phyloP scores from a whole-genome alignment of 192 early-diverging fungal species.

The Backusella luteola region DNA sequence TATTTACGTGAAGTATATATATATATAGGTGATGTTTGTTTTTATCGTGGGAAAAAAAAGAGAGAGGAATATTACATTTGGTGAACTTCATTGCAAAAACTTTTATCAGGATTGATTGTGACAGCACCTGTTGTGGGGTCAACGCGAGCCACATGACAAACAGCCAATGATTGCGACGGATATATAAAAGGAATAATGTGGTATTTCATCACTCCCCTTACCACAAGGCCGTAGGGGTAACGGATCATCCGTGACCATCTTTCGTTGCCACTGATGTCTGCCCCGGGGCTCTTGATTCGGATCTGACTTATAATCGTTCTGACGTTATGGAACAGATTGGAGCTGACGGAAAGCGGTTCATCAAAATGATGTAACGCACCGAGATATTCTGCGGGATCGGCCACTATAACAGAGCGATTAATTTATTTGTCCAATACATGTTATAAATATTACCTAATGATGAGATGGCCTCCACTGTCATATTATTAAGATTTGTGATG shows the following conservation, averaged over 20 bases:
- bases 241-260: slow-evolving; percentile 39
- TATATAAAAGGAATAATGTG: slow-evolving; percentile 10
- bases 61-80: neutral
- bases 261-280: slow-evolving; percentile 35
- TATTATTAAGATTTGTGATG: neutral
- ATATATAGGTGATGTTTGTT: neutral
- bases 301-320: slow-evolving; percentile 21
- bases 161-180: slow-evolving; percentile 13
- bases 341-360: slow-evolving; percentile 22
- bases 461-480: neutral
- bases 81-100: slow-evolving; percentile 12
- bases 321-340: slow-evolving; percentile 2
- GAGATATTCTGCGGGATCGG: slow-evolving; percentile 34
- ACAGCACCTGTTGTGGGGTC: slow-evolving; percentile 29
- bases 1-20: neutral
- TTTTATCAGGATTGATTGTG: slow-evolving; percentile 17
- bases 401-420: neutral
- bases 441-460: neutral
- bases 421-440: neutral
- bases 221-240: slow-evolving; percentile 32
- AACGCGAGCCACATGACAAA: slow-evolving; percentile 27
- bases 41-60: neutral
- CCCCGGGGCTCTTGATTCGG: slow-evolving; percentile 36
- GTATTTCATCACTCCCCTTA: slow-evolving; percentile 31
- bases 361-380: slow-evolving; percentile 36